A percentile compares a stretch with the other conserved stretches of the same genome.
Evolutionary conservation across 176 grass and related monocot species (phyloP).

Genomic region (Carex littledalei): DNA sequence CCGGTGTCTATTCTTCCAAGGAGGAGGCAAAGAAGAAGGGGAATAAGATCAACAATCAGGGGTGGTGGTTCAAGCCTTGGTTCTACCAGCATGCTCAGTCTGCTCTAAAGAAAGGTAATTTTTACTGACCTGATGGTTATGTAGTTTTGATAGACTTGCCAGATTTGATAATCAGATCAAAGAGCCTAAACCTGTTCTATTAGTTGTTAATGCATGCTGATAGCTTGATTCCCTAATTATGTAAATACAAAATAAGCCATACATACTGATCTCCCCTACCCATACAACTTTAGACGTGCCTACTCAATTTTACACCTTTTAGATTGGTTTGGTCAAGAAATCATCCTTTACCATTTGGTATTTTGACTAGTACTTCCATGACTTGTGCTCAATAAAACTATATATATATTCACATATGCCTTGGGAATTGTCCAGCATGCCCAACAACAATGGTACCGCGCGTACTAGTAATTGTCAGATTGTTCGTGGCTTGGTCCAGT

Average conservation of each 20-base stretch:
- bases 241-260: not conserved
- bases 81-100: constrained; percentile 93
- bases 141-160: not conserved
- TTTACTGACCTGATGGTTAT: not conserved
- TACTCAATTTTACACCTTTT: not conserved
- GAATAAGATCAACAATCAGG: constrained; percentile 71
- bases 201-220: not conserved
- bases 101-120: constrained; percentile 49
- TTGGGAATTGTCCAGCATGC: not conserved
- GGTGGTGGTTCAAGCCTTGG: constrained; percentile 98
- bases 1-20: constrained; percentile 76
- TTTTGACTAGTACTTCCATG: not conserved
- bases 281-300: not conserved
- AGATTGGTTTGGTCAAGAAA: not conserved
- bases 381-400: not conserved
- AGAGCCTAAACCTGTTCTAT: not conserved
- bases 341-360: not conserved
- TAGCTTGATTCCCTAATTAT: not conserved
- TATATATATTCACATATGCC: not conserved
- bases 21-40: constrained; percentile 97
- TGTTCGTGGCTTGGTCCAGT: not conserved
- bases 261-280: not conserved
- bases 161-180: not conserved
- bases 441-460: not conserved
- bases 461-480: not conserved